phyloP scores from a whole-genome alignment of 495 filamentous ascomycete genomes.

The Podospora appendiculata region DNA sequence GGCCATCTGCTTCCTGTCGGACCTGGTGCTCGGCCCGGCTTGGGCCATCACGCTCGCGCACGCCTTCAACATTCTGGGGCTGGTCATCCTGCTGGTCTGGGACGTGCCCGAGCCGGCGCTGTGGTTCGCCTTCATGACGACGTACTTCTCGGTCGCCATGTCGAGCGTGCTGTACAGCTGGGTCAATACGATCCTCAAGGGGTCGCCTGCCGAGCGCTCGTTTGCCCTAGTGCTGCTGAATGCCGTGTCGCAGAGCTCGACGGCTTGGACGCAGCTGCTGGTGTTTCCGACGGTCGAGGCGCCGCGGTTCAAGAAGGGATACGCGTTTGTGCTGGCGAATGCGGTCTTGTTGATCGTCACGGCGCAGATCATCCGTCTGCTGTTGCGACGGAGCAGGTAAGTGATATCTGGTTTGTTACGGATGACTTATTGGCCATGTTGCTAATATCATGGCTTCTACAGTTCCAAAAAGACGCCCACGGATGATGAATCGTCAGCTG shows the following conservation, averaged over 20 bases:
- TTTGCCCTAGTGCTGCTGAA: conserved; percentile 24
- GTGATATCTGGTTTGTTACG: neutral
- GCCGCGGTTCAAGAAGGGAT: conserved; percentile 41
- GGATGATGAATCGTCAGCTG: no score
- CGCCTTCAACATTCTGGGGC: conserved; percentile 20
- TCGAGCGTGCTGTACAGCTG: conserved; percentile 27
- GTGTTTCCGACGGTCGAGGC: conserved; percentile 25
- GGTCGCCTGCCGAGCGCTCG: conserved; percentile 21
- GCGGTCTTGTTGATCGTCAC: conserved; percentile 35
- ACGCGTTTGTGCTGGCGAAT: conserved; percentile 39
- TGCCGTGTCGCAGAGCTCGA: conserved; percentile 23
- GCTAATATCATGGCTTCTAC: no score
- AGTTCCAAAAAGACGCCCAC: no score
- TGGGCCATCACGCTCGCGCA: conserved; percentile 27
- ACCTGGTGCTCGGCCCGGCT: conserved; percentile 28
- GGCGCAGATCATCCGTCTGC: conserved; percentile 27
- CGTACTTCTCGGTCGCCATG: conserved; percentile 23
- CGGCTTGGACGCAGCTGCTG: conserved; percentile 33
- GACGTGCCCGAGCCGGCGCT: conserved; percentile 37
- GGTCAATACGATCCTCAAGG: conserved; percentile 22
- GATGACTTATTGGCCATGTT: no score
- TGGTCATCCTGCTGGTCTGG: conserved; percentile 31
- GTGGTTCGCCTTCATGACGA: conserved; percentile 39
- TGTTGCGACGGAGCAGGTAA: conserved; percentile 20
- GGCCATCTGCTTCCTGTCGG: conserved; percentile 37